Base-by-base conservation (phyloP, 805 yeast genomes). In the Metschnikowia arizonensis region DNA sequence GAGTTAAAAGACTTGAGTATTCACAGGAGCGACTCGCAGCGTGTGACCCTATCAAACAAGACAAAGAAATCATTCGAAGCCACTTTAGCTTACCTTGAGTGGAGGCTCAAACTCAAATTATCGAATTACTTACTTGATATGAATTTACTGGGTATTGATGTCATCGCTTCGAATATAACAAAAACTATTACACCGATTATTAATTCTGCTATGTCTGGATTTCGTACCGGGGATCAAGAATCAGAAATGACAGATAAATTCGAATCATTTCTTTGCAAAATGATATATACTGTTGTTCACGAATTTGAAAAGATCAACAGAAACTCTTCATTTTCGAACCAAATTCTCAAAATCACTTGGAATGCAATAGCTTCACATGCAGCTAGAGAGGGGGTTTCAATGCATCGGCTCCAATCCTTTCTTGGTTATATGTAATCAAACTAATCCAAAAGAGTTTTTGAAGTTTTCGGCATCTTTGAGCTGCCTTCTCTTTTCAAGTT, bases 381-480 rank as follows among this genome's bases (percentile, higher is more conserved):
- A 29, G 21, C 23, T 17, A 19, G 34, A 10, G 37, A 39, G 9
- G 44, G 38, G 9, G 4, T 48, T 6, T 25, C 44, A 6, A n/a
- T 40, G 9, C 35, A 18, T 31, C 9, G 11, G 12, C 40, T 43
- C 15, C 14, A 28, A 2, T 35, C 23, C 24, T 29, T 40, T 28
- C 23, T 19, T 39, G 18, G 11, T 14, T 9, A 17, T 9, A 4
- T 26, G 12, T 25, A 10, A 33, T 45, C 52, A 66, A 19, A 66
- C 48, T 15, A 63, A 46, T 4, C 72, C 71, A 44, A 66, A 61
- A 2, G 80, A 69, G 48, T 64, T 76, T 55, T 81, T 81, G 49
- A 88, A 66, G 55, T 85, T 85, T 53, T 83, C 83, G 44, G 76
- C 80, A 63, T 88, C 95, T 52, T 86, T 82, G 49, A 74, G 66